Percentiles rank a stretch among this genome's conserved stretches.
Conservation (phyloP, 2,329 filamentous ascomycete species). For the Akanthomyces uredinophilus region DNA sequence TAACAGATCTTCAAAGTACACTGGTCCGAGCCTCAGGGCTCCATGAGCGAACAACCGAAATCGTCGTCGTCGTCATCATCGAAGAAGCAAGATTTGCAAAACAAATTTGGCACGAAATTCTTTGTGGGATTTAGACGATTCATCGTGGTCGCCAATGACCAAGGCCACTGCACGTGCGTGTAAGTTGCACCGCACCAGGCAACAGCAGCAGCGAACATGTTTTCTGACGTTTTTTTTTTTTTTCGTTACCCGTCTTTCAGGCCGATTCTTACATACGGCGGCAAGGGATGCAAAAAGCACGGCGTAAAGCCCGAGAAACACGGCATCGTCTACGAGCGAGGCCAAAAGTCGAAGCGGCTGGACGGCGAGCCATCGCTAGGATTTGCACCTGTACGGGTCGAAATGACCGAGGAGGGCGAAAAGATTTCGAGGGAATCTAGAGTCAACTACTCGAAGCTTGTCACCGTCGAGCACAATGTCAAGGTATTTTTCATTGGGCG, state of each 20-base stretch:
- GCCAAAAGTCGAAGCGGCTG: constrained; percentile 29
- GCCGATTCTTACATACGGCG: constrained; percentile 52
- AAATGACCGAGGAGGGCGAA: constrained; percentile 39
- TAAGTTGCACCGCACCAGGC: constrained; percentile 29
- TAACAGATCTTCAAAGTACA: constrained; percentile 50
- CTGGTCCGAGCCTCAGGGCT: constrained; percentile 49
- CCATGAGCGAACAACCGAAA: constrained; percentile 25
- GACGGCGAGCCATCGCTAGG: constrained; percentile 43
- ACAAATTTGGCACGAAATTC: constrained; percentile 34
- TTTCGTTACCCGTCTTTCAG: constrained; percentile 27
- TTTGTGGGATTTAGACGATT: constrained; percentile 50
- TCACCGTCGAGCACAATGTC: constrained; percentile 53
- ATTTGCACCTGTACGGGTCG: constrained; percentile 40
- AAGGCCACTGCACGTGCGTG: constrained; percentile 53
- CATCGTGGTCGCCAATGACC: constrained; percentile 46
- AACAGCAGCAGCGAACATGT: background rate
- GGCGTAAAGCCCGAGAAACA: constrained; percentile 49
- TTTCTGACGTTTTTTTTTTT: background rate
- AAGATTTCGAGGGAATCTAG: constrained; percentile 46
- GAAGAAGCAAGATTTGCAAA: constrained; percentile 29
- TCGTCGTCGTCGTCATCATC: constrained; percentile 30
- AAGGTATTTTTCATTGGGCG: constrained; percentile 53
- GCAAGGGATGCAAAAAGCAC: constrained; percentile 46
- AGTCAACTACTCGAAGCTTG: constrained; percentile 53
- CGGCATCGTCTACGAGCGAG: constrained; percentile 44